Evolutionary conservation across 2,329 filamentous ascomycete genomes (phyloP).

Genomic region (Phialophora tarda): DNA sequence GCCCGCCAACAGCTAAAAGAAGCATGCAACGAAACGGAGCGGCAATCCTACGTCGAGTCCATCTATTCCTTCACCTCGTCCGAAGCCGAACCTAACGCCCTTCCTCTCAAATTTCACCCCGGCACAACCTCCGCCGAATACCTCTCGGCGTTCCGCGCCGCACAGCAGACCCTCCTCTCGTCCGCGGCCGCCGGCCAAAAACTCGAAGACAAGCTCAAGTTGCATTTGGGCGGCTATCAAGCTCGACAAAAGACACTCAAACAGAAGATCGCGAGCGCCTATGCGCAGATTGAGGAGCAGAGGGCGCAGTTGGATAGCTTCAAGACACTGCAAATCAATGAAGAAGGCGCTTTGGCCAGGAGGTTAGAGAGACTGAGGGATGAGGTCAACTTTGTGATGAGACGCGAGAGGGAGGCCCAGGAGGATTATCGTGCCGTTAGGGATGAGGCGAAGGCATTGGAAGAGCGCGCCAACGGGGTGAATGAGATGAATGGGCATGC

Average conservation of each 20-base stretch:
- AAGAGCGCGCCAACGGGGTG: constrained; percentile 21
- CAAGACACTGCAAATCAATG: constrained; percentile 75
- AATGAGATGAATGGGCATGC: constrained; percentile 7
- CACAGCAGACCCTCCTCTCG: constrained; percentile 74
- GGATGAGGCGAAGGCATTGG: constrained; percentile 75
- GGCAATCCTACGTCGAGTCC: constrained; percentile 57
- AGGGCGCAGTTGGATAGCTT: constrained; percentile 74
- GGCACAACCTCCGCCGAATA: constrained; percentile 75
- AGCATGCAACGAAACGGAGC: constrained; percentile 62
- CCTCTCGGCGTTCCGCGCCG: constrained; percentile 72
- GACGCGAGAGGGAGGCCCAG: constrained; percentile 87
- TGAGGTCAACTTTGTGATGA: constrained; percentile 81
- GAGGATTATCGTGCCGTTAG: constrained; percentile 77
- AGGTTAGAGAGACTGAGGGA: constrained; percentile 76
- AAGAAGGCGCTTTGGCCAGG: constrained; percentile 74
- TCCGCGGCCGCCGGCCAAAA: constrained; percentile 82
- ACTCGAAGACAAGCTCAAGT: constrained; percentile 87
- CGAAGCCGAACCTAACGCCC: constrained; percentile 57
- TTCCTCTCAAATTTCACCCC: constrained; percentile 80
- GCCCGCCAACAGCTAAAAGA: constrained; percentile 78
- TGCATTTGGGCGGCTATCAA: constrained; percentile 89
- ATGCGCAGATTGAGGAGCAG: constrained; percentile 74
- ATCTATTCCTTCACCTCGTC: constrained; percentile 52
- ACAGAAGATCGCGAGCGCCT: constrained; percentile 77
- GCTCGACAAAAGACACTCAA: constrained; percentile 80